These are phyloP conservation scores for Simmondsia chinensis DNA, from an alignment of 148 eudicot species.

Conservation along the genomic window DNA sequence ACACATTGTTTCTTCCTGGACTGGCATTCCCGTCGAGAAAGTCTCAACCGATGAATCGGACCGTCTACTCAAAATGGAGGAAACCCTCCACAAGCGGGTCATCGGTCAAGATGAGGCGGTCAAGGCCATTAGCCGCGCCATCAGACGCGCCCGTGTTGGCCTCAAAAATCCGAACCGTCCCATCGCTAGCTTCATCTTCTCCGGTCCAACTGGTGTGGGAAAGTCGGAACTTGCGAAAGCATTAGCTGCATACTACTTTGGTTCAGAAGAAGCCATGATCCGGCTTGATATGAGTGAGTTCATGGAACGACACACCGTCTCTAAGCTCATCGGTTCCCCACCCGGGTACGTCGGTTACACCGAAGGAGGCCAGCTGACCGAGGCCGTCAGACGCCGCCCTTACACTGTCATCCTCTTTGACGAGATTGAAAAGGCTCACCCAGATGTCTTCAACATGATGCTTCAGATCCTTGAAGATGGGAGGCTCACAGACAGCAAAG, in stretches of 20 bases:
- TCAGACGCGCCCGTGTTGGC: constrained; percentile 45
- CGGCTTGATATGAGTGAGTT: constrained; percentile 55
- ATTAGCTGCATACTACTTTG: constrained; percentile 34
- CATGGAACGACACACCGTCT: constrained; percentile 41
- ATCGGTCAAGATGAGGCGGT: constrained; percentile 56
- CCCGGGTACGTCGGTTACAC: constrained; percentile 45
- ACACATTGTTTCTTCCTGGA: constrained; percentile 33
- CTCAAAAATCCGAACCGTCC: constrained; percentile 37
- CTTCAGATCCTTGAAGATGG: constrained; percentile 57
- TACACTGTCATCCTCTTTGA: constrained; percentile 39
- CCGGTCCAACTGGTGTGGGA: constrained; percentile 52
- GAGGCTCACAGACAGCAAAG: constrained; percentile 43
- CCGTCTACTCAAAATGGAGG: constrained; percentile 34
- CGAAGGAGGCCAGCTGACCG: constrained; percentile 51
- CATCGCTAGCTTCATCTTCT: constrained; percentile 46
- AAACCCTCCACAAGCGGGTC: constrained; percentile 29
- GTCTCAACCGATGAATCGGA: constrained; percentile 29
- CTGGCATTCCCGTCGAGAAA: constrained; percentile 36
- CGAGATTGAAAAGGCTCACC: constrained; percentile 52
- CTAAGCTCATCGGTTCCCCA: constrained; percentile 47
- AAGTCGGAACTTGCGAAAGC: constrained; percentile 53
- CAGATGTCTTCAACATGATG: constrained; percentile 35
- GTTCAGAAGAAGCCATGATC: constrained; percentile 44
- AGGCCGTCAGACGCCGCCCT: constrained; percentile 36
- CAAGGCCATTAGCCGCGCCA: constrained; percentile 41